phyloP scores from a whole-genome alignment of 2,329 filamentous ascomycete species.

The Ophiostoma montium region DNA sequence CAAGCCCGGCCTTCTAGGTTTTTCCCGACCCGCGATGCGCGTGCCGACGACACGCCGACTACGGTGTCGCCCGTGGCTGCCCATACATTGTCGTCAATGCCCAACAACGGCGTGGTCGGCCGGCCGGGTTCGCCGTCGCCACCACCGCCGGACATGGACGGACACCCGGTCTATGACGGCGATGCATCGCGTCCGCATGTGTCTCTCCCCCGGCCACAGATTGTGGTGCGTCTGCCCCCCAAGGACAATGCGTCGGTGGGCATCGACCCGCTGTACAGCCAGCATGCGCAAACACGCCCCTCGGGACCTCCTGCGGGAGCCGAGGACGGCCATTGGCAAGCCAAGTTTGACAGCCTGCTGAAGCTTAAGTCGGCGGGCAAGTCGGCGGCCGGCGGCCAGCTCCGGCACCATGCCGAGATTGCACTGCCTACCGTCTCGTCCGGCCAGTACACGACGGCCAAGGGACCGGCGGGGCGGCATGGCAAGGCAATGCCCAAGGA shows the following conservation, averaged over 20 bases:
- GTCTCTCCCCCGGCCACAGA: constrained; percentile 53
- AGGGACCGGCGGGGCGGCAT: constrained; percentile 17
- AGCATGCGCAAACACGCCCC: not conserved
- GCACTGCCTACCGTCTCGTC: not conserved
- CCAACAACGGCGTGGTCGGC: constrained; percentile 5
- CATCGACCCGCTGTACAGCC: not conserved
- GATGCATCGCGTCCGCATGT: constrained; percentile 52
- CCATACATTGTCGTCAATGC: constrained; percentile 4
- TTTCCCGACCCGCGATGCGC: constrained; percentile 42
- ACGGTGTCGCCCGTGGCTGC: constrained; percentile 9
- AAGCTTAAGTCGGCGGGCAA: constrained; percentile 36
- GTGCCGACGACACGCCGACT: constrained; percentile 22
- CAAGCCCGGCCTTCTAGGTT: constrained; percentile 43
- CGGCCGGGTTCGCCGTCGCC: constrained; percentile 49
- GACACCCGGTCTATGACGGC: constrained; percentile 59
- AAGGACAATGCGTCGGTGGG: constrained; percentile 29
- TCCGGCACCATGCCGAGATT: not conserved
- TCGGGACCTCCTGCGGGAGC: not conserved
- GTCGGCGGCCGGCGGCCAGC: constrained; percentile 38
- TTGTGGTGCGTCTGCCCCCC: constrained; percentile 63
- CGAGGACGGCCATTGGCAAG: constrained; percentile 42
- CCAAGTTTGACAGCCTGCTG: constrained; percentile 68
- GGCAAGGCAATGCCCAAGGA: constrained; percentile 25
- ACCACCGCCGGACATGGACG: constrained; percentile 55
- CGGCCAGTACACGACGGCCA: not conserved